Evolutionary conservation across 2,329 filamentous ascomycete genomes (phyloP), one percentile per base, ranked within the genome.

Genomic region (Pseudopithomyces chartarum): DNA sequence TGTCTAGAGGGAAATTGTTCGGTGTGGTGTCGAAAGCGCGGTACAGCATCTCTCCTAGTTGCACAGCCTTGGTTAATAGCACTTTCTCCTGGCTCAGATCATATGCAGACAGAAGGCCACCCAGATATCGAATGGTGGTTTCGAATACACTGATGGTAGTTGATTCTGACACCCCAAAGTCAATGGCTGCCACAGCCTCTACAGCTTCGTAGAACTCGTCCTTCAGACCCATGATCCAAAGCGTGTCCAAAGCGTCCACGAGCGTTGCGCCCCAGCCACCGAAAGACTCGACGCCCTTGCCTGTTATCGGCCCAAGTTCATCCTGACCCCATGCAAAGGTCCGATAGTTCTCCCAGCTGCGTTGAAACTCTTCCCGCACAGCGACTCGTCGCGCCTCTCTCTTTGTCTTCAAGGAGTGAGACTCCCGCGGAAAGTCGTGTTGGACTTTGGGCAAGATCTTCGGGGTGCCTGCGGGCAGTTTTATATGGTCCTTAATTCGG

Each of bases 131-230:
- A 43, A 82, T 82, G 0, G 79, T 82, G 0, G 80, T 82, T 60
- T 82, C 80, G 54, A 82, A 82, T n/a, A 82, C 79, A 62, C 80
- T 82, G 61, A 82, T 68, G 23, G 77, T 74, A 11, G 68, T 66
- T 15, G 73, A 71, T 2, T 75, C 66, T 12, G 71, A 73, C 19
- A 69, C 70, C 22, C 76, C 74, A 43, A 82, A 79, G 58, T 82
- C 78, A 46, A 82, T 81, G 10, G 65, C 62, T 5, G 77, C 70
- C 3, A 79, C 71, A n/a, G 77, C 78, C 36, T 73, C 65, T 1
- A 81, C 79, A 1, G 80, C 80, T 44, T 80, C 74, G 36, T 78
- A 70, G 54, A 81, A 82, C 19, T 82, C 80, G 2, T 77, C 70
- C 53, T 79, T 79, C 58, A 81, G 61, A 7, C 73, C 79, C 78